Evolutionary conservation across 176 grass and related monocot species (phyloP).

Genomic region (Carex cristatella): DNA sequence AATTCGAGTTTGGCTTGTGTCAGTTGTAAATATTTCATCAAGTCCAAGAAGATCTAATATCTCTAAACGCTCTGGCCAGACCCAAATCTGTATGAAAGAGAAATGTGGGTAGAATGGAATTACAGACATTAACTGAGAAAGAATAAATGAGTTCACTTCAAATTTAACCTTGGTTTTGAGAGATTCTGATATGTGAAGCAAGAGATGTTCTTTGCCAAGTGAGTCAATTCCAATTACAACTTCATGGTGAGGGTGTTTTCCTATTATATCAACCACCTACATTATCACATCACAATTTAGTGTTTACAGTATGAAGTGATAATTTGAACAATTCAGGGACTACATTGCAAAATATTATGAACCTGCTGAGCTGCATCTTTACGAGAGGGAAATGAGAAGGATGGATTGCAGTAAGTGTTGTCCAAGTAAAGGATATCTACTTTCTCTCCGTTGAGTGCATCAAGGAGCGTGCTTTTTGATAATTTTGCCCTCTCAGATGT

Average conservation of each 20-base stretch:
- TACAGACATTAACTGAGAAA: not conserved
- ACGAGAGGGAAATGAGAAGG: slow-evolving; percentile 72
- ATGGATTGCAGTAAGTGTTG: slow-evolving; percentile 85
- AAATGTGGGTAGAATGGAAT: slow-evolving; percentile 6
- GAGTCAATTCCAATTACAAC: slow-evolving; percentile 63
- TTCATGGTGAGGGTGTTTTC: slow-evolving; percentile 61
- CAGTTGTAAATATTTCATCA: slow-evolving; percentile 71
- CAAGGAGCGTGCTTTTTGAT: slow-evolving; percentile 52
- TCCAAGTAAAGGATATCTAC: slow-evolving; percentile 73
- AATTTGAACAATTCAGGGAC: not conserved
- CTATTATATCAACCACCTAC: slow-evolving; percentile 59
- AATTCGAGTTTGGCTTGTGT: slow-evolving; percentile 56
- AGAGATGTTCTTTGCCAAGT: slow-evolving; percentile 80
- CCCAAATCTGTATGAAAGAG: slow-evolving; percentile 55
- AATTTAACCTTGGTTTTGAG: slow-evolving; percentile 51
- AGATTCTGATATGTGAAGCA: slow-evolving; percentile 66
- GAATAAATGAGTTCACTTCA: slow-evolving; percentile 9
- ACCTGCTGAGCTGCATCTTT: slow-evolving; percentile 62
- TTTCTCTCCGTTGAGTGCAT: slow-evolving; percentile 51
- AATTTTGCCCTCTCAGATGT: slow-evolving; percentile 42
- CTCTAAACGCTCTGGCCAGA: slow-evolving; percentile 78
- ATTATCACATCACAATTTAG: not conserved
- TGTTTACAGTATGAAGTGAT: not conserved
- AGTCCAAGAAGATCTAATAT: slow-evolving; percentile 74
- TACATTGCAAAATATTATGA: slow-evolving; percentile 8